These are phyloP conservation scores for Teratosphaeria destructans DNA, from an alignment of 2,329 filamentous ascomycete species.

Conservation along the genomic window DNA sequence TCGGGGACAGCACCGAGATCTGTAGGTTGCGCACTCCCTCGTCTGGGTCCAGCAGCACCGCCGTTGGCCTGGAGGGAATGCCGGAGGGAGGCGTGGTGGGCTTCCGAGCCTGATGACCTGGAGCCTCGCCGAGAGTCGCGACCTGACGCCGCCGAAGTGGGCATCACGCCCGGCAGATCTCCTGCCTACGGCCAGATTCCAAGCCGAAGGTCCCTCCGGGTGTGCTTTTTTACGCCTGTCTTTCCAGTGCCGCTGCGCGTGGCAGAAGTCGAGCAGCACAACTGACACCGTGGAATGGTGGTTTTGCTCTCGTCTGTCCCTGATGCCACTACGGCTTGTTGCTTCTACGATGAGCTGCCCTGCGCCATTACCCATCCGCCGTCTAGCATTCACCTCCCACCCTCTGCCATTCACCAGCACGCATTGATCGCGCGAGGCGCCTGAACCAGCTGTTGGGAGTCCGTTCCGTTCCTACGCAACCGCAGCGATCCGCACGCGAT, in stretches of 20 bases:
- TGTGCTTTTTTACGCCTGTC: background rate
- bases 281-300: background rate
- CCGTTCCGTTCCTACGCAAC: background rate
- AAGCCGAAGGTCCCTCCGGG: background rate
- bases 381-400: background rate
- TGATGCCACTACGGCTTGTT: background rate
- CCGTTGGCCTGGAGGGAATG: constrained; percentile 6
- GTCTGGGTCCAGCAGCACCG: background rate
- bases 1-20: constrained; percentile 6
- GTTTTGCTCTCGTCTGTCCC: background rate
- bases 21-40: constrained; percentile 3
- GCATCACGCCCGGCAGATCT: constrained; percentile 5
- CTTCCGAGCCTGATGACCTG: constrained; percentile 3
- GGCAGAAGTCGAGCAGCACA: background rate
- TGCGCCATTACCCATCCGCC: constrained; percentile 5
- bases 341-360: background rate
- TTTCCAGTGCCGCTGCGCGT: background rate
- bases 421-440: background rate
- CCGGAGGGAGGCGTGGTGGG: constrained; percentile 7
- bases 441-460: background rate
- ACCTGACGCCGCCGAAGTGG: constrained; percentile 7
- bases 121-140: constrained; percentile 11
- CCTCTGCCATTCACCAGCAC: background rate
- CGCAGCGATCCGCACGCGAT: background rate
- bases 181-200: background rate